Base-by-base conservation (phyloP, 352 stramenopile species). In the Globisporangium solare region DNA sequence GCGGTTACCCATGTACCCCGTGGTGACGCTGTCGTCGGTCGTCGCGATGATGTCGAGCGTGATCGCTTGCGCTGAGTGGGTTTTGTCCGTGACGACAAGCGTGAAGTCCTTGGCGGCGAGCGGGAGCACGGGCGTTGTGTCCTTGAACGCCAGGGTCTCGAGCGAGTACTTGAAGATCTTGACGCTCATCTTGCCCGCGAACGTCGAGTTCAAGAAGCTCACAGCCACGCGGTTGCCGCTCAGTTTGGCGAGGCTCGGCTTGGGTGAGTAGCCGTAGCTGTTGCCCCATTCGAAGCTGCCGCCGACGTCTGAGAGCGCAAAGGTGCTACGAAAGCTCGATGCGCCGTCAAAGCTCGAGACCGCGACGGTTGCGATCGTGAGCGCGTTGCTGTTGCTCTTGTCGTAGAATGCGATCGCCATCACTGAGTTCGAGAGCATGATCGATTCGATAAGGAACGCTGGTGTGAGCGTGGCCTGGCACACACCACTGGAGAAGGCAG, bases 401-500 rank as follows among this genome's bases (percentile, higher is more conserved):
- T 91, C 72, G 63, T 80, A 64, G 61, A 89, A 87, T 17, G 67
- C 66, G 27, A 91, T 58, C 8, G 69, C 71, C 20, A 87, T 46
- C 1, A 67, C 42, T 11, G 59, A 64, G 41, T 83, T 64, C 4
- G 76, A 72, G 15, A 89, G 45, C 59, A 77, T 71, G 31, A 84
- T 41, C 11, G 70, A 67, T 0, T 84, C 73, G 10, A 71, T 48
- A 18, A 73, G 76, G 18, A 70, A 66, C 13, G 41, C 40, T 0
- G 81, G 78, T 20, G 60, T 54, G 66, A 71, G 83, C 13, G 66
- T 63, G n/a, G 58, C 66, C 27, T 76, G 62, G 64, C 81, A 91
- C 21, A 74, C 65, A 1, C n/a, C 51, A 0, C 41, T 64, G 3
- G 51, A 68, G 59, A 86, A 88, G 10, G 45, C 51, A 10, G 54